A percentile compares a stretch with the other conserved stretches of the same genome.
phyloP scores from a whole-genome alignment of 495 filamentous ascomycete genomes.

The Podospora australis region DNA sequence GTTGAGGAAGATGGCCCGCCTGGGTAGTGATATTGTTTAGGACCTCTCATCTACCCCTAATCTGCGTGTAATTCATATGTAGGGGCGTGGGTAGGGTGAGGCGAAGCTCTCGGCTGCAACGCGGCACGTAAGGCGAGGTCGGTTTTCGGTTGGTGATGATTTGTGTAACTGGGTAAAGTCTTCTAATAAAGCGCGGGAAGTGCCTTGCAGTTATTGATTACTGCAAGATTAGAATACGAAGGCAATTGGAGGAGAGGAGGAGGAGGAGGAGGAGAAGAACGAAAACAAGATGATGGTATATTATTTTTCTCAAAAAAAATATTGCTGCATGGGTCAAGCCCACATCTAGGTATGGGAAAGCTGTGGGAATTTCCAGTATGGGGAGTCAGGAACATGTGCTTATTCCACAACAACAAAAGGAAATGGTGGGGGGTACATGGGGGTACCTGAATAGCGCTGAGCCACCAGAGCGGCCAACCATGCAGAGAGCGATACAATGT shows the following conservation, averaged over 20 bases:
- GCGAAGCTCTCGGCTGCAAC: not conserved
- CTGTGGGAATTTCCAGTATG: not conserved
- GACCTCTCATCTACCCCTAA: conserved; percentile 6
- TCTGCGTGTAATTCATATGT: conserved; percentile 2
- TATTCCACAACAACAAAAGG: not conserved
- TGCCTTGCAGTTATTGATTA: not conserved
- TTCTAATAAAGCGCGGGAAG: too few relatives aligned
- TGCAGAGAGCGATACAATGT: conserved; percentile 2
- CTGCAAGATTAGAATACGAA: not conserved
- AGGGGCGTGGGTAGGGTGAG: conserved; percentile 8
- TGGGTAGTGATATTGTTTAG: conserved; percentile 7
- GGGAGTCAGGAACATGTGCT: not conserved
- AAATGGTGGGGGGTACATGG: not conserved
- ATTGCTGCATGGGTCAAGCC: too few relatives aligned
- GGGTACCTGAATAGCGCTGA: not conserved
- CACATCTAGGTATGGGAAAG: not conserved
- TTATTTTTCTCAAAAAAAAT: not conserved
- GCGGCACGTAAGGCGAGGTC: conserved; percentile 6
- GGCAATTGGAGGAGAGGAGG: not conserved
- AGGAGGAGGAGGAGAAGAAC: not conserved
- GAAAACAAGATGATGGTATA: not conserved
- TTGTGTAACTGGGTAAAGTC: too few relatives aligned
- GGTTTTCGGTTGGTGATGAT: not conserved
- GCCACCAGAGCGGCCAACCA: not conserved
- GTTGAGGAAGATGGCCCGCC: not conserved